These are phyloP conservation scores for Penicillium egyptiacum DNA, from an alignment of 495 filamentous ascomycete species.

Conservation along the genomic window DNA sequence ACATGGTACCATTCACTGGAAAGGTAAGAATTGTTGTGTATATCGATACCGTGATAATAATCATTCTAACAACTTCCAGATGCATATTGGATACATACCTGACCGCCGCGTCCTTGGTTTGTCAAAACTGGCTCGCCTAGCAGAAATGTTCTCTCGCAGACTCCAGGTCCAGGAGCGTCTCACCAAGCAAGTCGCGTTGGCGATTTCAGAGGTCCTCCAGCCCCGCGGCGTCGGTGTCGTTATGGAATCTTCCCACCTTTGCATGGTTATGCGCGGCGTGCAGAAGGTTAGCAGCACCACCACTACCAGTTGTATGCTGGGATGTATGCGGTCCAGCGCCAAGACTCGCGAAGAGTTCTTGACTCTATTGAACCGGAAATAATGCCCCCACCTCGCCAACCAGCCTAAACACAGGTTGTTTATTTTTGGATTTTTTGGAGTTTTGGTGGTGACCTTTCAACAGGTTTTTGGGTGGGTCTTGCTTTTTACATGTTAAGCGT, in stretches of 20 bases:
- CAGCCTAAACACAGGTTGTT: neutral
- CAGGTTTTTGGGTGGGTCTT: constrained; percentile 29
- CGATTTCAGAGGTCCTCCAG: constrained; percentile 86
- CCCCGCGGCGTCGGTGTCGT: constrained; percentile 92
- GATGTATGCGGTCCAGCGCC: constrained; percentile 86
- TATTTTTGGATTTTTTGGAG: constrained; percentile 35
- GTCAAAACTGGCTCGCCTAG: constrained; percentile 91
- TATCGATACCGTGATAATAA: constrained; percentile 6
- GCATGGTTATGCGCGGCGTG: constrained; percentile 96
- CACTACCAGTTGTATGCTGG: constrained; percentile 94
- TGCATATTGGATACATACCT: constrained; percentile 99
- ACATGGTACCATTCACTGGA: constrained; percentile 93
- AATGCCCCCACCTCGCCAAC: constrained; percentile 13
- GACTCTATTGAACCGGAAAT: constrained; percentile 68
- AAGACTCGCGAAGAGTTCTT: constrained; percentile 95
- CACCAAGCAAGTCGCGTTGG: constrained; percentile 94
- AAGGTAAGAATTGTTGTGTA: constrained; percentile 58
- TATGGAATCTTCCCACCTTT: constrained; percentile 96
- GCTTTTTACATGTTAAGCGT: constrained; percentile 14
- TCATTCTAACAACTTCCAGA: constrained; percentile 49
- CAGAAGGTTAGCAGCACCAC: constrained; percentile 85
- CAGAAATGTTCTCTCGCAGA: constrained; percentile 93
- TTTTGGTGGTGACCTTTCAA: constrained; percentile 44
- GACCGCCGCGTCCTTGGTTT: constrained; percentile 83
- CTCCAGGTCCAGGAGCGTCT: constrained; percentile 94